These are phyloP conservation scores for Gremmenia infestans DNA, from an alignment of 2,329 filamentous ascomycete genomes.

Conservation along the genomic window DNA sequence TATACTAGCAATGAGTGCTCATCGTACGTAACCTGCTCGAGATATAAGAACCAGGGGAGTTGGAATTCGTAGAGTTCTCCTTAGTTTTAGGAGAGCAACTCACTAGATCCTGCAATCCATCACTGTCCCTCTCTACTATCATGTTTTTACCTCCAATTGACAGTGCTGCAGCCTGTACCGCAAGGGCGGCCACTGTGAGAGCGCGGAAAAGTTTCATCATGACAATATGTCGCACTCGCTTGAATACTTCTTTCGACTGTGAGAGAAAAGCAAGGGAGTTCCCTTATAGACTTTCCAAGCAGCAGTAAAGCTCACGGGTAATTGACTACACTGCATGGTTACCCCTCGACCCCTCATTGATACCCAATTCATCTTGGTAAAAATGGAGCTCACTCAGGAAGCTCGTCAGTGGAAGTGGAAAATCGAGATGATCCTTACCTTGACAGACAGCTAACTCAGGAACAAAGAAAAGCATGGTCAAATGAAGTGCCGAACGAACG, in stretches of 20 bases:
- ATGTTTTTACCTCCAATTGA: conserved; percentile 45
- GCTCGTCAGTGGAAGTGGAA: not conserved
- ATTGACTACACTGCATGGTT: not conserved
- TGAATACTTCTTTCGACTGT: not conserved
- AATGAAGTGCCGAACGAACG: conserved; percentile 2
- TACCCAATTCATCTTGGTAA: not conserved
- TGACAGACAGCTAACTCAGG: conserved; percentile 7
- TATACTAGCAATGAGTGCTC: conserved; percentile 57
- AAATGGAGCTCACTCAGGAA: not conserved
- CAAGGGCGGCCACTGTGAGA: conserved; percentile 35
- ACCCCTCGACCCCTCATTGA: not conserved
- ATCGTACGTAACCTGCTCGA: conserved; percentile 53
- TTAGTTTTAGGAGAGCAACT: conserved; percentile 19
- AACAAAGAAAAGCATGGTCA: not conserved
- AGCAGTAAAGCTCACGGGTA: not conserved
- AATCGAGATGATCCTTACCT: conserved; percentile 10
- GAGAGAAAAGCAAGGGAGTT: not conserved
- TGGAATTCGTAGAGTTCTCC: not conserved
- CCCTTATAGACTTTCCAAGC: conserved; percentile 4
- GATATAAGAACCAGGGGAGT: not conserved
- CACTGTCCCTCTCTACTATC: conserved; percentile 45
- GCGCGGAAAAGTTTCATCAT: conserved; percentile 37
- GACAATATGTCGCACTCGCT: not conserved
- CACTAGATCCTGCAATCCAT: conserved; percentile 51
- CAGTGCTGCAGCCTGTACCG: conserved; percentile 40